Evolutionary conservation across 495 filamentous ascomycete species (phyloP).

Genomic region (Daldinia loculata): DNA sequence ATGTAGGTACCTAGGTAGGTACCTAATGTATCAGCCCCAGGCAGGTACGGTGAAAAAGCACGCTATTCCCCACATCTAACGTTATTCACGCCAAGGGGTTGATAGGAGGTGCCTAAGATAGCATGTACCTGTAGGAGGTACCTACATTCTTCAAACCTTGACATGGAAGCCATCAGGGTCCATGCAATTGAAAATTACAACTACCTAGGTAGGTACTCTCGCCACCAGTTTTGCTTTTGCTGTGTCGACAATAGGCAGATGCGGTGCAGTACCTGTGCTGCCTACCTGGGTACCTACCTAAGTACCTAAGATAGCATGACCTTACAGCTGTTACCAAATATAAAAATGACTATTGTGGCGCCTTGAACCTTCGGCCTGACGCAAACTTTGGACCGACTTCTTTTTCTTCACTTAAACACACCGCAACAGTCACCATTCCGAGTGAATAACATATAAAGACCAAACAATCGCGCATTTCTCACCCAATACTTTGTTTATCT

Average conservation of each 20-base stretch:
- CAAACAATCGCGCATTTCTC: background rate
- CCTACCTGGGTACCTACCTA: too few relatives aligned
- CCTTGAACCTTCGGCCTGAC: background rate
- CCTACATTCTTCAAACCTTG: too few relatives aligned
- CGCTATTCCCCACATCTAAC: background rate
- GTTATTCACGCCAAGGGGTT: background rate
- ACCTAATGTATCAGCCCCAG: too few relatives aligned
- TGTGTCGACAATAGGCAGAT: background rate
- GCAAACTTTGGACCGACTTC: background rate
- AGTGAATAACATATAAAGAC: background rate
- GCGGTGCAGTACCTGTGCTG: background rate
- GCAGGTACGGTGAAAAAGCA: background rate
- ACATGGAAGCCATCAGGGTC: too few relatives aligned
- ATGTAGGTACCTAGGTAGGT: too few relatives aligned
- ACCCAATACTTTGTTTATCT: background rate
- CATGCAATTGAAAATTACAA: too few relatives aligned
- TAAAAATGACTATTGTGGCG: background rate
- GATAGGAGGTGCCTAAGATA: background rate
- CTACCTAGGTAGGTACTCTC: too few relatives aligned
- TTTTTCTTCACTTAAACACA: background rate
- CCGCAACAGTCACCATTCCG: background rate
- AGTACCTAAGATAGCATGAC: background rate
- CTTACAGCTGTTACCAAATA: background rate
- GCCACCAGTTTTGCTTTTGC: background rate
- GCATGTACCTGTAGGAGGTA: background rate